Base-by-base conservation (phyloP, 2,329 filamentous ascomycete genomes). In the Talaromyces sp. region DNA sequence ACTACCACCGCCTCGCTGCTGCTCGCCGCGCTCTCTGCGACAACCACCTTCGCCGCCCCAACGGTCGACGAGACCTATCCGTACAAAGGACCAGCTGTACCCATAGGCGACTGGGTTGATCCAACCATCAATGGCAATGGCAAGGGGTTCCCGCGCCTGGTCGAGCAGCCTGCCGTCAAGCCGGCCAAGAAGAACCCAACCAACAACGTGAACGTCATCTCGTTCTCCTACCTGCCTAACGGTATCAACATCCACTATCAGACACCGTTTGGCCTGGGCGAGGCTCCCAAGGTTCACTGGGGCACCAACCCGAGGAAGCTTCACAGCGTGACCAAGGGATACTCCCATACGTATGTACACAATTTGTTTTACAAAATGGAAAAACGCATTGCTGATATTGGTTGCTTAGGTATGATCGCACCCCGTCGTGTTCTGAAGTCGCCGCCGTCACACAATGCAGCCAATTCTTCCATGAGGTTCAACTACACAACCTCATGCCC, bases 171-270 rank as follows among this genome's bases (percentile, higher is more conserved):
- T 10, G 81, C 81, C 3, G 81, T 83, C 19, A 78, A 73, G 64
- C 81, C 81, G 4, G 71, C 70, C 28, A 71, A 68, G 7, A 63
- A 64, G 10, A 77, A 79, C 54, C 78, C 81, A 7, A 78, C 72
- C 47, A 84, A 83, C 72, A 84, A 83, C 58, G 68, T 84, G 68
- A 83, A 84, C 64, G 81, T 83, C 42, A 81, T 83, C 60, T 77
- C 77, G 4, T 64, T 81, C 61, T 73, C 81, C 0, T 83, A 82
- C 62, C 63, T 82, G 2, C 80, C 80, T 0, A 68, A 73, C 56
- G 81, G 81, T 36, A 78, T 83, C 67, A 81, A 81, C 66, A 76
- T 83, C 60, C 81, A 83, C 69, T 84, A 77, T 67, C 81, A 83
- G 70, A 83, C 81, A 0, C 80, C 81, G 0, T 84, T 83, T 64